phyloP scores from a whole-genome alignment of 768 basidiomycete genomes.

The Boletus barrowsii region DNA sequence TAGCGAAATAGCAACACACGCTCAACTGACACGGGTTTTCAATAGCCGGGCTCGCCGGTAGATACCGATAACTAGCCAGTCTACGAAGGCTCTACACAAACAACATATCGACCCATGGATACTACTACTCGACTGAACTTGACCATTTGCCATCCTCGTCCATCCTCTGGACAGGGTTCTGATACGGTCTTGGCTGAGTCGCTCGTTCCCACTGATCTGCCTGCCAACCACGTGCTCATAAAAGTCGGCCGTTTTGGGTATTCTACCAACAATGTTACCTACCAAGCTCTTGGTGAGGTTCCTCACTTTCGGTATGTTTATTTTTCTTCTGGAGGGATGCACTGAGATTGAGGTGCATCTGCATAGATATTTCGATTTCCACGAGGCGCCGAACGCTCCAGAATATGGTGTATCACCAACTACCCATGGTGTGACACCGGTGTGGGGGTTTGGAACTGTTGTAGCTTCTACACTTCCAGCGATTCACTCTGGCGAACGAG shows the following conservation, averaged over 20 bases:
- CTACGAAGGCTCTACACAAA: too few relatives aligned
- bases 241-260: slow-evolving; percentile 67
- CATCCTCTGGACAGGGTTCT: slow-evolving; percentile 32
- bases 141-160: slow-evolving; percentile 40
- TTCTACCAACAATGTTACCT: slow-evolving; percentile 70
- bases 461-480: slow-evolving; percentile 46
- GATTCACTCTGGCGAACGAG: slow-evolving; percentile 52
- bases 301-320: slow-evolving; percentile 37
- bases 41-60: too few relatives aligned
- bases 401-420: slow-evolving; percentile 35
- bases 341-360: slow-evolving; percentile 11
- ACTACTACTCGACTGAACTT: slow-evolving; percentile 19
- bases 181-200: slow-evolving; percentile 29
- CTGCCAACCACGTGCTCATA: slow-evolving; percentile 49
- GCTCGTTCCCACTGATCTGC: slow-evolving; percentile 19
- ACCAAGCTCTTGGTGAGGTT: slow-evolving; percentile 51
- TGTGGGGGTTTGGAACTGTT: slow-evolving; percentile 70
- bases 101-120: slow-evolving; percentile 4
- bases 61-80: too few relatives aligned
- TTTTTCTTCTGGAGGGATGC: not conserved
- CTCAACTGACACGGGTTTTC: too few relatives aligned
- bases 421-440: slow-evolving; percentile 63
- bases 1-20: too few relatives aligned
- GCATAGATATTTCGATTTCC: slow-evolving; percentile 68
- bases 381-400: slow-evolving; percentile 42